Evolutionary conservation across 305 asterid species (phyloP), one percentile per base, ranked within the genome.

Genomic region (Fraxinus paxiana): DNA sequence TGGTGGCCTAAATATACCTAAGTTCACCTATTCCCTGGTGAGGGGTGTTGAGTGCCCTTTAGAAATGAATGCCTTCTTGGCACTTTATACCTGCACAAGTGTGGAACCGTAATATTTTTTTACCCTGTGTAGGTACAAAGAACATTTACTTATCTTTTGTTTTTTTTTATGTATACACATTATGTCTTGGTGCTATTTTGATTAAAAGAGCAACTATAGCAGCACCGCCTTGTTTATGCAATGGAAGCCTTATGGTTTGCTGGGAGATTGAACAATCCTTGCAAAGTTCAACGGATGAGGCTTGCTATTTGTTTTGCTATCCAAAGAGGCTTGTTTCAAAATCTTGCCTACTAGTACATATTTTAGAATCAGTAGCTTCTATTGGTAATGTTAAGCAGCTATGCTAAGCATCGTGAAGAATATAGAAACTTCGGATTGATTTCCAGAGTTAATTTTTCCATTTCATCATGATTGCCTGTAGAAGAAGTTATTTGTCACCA

Each of bases 181-280:
- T 90, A 90, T 24, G 88, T 90, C 79, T 77, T 88, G 15, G 15
- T 90, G 85, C 91, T 88, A 74, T 90, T 88, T 85, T 86, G 88
- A 26, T 90, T 90, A 33, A 90, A 90, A 84, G 92, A 90, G 48
- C 88, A 90, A 83, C 86, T 88, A 76, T 91, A 90, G 82, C 90
- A 88, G 78, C 93, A 90, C 78, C 90, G 87, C 30, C 91, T 90
- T 33, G 91, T 87, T 76, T 92, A 88, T 82, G 93, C 92, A 70
- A 90, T 88, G 93, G 92, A 90, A 83, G 91, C 91, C 34, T 90
- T 41, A 87, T 88, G 93, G 90, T 90, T 37, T 88, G 91, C 86
- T 90, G 91, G 93, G 93, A 88, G 86, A 88, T 90, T 26, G 92
- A 87, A 82, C 92, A 90, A 77, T 86, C 93, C 17, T 85, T 90